Conservation (phyloP, 192 early-diverging fungal species). For the Phlyctochytrium bullatum region DNA sequence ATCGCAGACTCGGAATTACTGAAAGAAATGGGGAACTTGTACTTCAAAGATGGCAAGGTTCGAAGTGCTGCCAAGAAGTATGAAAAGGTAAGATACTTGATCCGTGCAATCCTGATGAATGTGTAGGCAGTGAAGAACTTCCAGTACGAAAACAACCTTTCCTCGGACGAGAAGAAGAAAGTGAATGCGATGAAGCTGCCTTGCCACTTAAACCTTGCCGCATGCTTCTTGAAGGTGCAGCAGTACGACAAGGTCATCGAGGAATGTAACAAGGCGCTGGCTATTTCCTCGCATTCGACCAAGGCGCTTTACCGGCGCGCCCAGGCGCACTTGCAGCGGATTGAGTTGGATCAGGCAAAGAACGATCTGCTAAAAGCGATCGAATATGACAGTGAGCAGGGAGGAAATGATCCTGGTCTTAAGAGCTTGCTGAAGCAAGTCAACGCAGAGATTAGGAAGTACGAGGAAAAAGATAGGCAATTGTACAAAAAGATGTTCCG, state of each 20-base stretch:
- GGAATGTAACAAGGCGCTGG: conserved; percentile 10
- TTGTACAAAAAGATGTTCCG: conserved; percentile 2
- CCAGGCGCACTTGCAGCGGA: conserved; percentile 5
- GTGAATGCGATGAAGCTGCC: conserved; percentile 20
- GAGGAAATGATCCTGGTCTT: background rate
- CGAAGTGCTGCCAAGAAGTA: conserved; percentile 10
- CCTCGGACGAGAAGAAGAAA: conserved; percentile 5
- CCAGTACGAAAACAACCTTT: conserved; percentile 7
- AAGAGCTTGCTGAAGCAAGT: conserved; percentile 4
- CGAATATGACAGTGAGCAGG: conserved; percentile 6
- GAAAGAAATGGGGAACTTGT: conserved; percentile 24
- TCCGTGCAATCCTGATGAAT: background rate
- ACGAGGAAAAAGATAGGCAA: conserved; percentile 11
- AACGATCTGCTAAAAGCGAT: background rate
- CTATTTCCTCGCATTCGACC: conserved; percentile 11
- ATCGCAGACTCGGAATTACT: conserved; percentile 3
- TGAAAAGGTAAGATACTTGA: conserved; percentile 6
- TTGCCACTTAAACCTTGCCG: conserved; percentile 20
- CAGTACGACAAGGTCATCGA: conserved; percentile 7
- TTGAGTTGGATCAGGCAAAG: conserved; percentile 17
- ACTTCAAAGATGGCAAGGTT: conserved; percentile 26
- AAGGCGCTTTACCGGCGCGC: conserved; percentile 28
- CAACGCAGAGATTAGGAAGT: conserved; percentile 2
- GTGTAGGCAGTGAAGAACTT: conserved; percentile 16
- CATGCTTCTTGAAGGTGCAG: conserved; percentile 19